Percentiles rank a stretch among this genome's conserved stretches.
Evolutionary conservation across 2,329 filamentous ascomycete species (phyloP).

Genomic region (Colletotrichum phormii): DNA sequence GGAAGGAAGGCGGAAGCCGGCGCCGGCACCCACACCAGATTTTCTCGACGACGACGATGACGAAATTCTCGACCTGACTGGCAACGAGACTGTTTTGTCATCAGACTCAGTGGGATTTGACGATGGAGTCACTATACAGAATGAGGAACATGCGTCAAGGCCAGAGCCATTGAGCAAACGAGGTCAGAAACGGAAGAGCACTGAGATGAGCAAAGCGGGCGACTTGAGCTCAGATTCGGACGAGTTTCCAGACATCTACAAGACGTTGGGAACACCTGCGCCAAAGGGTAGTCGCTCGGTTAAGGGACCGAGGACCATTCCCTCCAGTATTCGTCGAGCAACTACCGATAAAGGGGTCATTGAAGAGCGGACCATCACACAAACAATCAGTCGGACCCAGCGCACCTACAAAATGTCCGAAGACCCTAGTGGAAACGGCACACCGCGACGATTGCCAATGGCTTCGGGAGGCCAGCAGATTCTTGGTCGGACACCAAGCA

Average conservation of each 20-base stretch:
- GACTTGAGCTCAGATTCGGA: constrained; percentile 51
- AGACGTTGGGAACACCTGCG: constrained; percentile 56
- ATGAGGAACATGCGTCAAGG: constrained; percentile 53
- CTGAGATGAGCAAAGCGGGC: constrained; percentile 53
- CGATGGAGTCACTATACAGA: constrained; percentile 55
- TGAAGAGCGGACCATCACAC: constrained; percentile 39
- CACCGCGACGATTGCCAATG: constrained; percentile 24
- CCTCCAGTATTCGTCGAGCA: constrained; percentile 22
- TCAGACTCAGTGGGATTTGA: constrained; percentile 50
- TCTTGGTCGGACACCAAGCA: constrained; percentile 39
- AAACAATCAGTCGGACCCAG: constrained; percentile 40
- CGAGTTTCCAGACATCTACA: constrained; percentile 66
- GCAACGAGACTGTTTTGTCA: constrained; percentile 47
- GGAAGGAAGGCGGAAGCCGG: constrained; percentile 2
- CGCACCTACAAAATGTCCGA: constrained; percentile 34
- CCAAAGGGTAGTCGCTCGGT: constrained; percentile 45
- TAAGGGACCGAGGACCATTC: constrained; percentile 27
- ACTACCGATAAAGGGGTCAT: constrained; percentile 31
- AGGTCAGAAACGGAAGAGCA: constrained; percentile 65
- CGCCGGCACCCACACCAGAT: constrained; percentile 27
- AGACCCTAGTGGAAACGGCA: constrained; percentile 11
- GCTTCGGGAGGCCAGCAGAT: constrained; percentile 8
- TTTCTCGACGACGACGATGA: constrained; percentile 40
- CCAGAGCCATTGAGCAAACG: constrained; percentile 51
- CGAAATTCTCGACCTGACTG: constrained; percentile 52